These are phyloP conservation scores for Kodamaea anthophila DNA, from an alignment of 1,139 yeast genomes.

Conservation along the genomic window DNA sequence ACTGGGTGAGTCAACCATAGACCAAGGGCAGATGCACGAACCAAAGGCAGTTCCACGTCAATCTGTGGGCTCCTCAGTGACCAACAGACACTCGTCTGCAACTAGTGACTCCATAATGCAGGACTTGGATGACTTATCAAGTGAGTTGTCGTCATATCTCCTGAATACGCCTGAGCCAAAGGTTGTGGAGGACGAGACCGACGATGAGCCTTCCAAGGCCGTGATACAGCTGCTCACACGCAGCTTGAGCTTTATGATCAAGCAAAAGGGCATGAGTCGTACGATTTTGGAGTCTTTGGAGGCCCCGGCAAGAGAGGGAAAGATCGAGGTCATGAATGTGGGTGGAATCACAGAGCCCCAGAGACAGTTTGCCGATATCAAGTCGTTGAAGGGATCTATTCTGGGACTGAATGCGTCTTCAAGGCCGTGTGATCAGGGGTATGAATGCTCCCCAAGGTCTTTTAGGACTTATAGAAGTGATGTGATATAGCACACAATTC, in stretches of 20 bases:
- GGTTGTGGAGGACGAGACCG: not conserved
- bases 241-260: conserved; percentile 2
- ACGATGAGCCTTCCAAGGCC: not conserved
- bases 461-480: too few species aligned
- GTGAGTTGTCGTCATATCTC: conserved; percentile 21
- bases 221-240: too few species aligned
- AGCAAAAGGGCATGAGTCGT: conserved; percentile 6
- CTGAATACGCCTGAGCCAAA: not conserved
- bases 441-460: too few species aligned
- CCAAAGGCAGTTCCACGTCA: too few species aligned
- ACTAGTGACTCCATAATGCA: conserved; percentile 27
- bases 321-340: conserved; percentile 6
- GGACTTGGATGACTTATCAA: conserved; percentile 26
- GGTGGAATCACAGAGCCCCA: not conserved
- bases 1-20: conserved; percentile 6
- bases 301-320: not conserved
- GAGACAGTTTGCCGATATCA: conserved; percentile 13
- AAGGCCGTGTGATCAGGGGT: conserved; percentile 2
- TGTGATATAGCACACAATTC: too few species aligned
- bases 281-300: conserved; percentile 9
- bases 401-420: conserved; percentile 3
- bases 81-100: conserved; percentile 19
- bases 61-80: conserved; percentile 1
- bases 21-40: too few species aligned
- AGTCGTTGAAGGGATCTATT: conserved; percentile 22